Conservation (phyloP, 495 filamentous ascomycete genomes). For the Talaromyces nanjingensis region DNA sequence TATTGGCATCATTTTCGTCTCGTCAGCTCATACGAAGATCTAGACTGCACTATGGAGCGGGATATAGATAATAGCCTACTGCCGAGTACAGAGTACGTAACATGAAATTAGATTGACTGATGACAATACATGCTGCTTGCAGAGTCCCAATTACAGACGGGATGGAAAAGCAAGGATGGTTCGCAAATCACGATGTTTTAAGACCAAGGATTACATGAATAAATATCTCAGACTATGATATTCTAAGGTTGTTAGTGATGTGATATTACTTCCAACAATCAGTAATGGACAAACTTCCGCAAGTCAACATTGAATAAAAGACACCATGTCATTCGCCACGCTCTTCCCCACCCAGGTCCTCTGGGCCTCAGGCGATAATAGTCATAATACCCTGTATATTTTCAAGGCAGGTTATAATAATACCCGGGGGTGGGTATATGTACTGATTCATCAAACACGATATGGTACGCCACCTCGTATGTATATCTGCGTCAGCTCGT, state of each 20-base stretch:
- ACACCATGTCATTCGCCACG: neutral
- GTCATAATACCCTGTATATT: neutral
- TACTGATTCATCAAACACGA: neutral
- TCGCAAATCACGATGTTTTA: neutral
- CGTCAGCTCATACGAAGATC: neutral
- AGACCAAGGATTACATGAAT: neutral
- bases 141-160: neutral
- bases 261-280: too few species aligned
- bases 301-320: neutral
- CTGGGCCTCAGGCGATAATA: neutral
- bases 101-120: neutral
- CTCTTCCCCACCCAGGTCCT: too few species aligned
- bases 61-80: neutral
- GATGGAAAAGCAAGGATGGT: neutral
- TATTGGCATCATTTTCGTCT: neutral
- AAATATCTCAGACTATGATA: neutral
- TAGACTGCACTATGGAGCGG: neutral
- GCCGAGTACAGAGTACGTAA: neutral
- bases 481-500: neutral
- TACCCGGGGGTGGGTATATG: neutral
- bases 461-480: neutral
- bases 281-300: neutral
- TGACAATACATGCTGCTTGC: neutral
- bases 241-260: neutral
- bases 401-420: neutral